Evolutionary conservation across 345 rosid genomes (phyloP).

Genomic region (Zanthoxylum bungeanum): DNA sequence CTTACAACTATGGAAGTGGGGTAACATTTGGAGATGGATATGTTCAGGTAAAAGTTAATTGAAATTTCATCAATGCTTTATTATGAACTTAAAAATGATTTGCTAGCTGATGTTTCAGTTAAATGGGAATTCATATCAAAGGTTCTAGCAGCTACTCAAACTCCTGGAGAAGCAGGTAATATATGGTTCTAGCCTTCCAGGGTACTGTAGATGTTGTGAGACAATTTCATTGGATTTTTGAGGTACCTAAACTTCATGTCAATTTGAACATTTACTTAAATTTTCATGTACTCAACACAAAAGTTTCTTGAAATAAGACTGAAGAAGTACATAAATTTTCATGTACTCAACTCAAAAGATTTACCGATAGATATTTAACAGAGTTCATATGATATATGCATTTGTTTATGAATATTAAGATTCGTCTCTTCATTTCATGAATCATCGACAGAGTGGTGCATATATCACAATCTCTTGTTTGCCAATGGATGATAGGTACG

Average conservation of each 20-base stretch:
- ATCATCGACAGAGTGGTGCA: slow-evolving; percentile 87
- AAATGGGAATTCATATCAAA: slow-evolving; percentile 18
- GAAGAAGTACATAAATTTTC: slow-evolving; percentile 74
- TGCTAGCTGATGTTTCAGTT: neutral
- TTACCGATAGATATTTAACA: neutral
- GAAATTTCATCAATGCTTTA: neutral
- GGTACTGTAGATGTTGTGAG: slow-evolving; percentile 97
- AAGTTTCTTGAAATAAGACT: slow-evolving; percentile 43
- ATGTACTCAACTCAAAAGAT: slow-evolving; percentile 37
- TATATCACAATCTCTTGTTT: slow-evolving; percentile 82
- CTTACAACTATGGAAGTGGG: slow-evolving; percentile 75
- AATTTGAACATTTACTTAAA: neutral
- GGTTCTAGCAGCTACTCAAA: slow-evolving; percentile 95
- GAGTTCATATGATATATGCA: neutral
- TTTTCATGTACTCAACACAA: neutral
- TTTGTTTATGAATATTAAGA: no score
- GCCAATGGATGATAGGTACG: slow-evolving; percentile 82
- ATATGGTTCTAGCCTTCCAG: slow-evolving; percentile 90
- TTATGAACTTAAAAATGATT: no score
- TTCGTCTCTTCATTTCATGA: slow-evolving; percentile 40
- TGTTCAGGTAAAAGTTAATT: slow-evolving; percentile 53
- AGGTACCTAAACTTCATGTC: slow-evolving; percentile 39
- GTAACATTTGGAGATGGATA: slow-evolving; percentile 79
- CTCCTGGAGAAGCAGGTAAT: slow-evolving; percentile 91
- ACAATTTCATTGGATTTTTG: slow-evolving; percentile 97